These are phyloP conservation scores for Pestalotiopsis sp. DNA, from an alignment of 2,329 filamentous ascomycete genomes.

Conservation along the genomic window DNA sequence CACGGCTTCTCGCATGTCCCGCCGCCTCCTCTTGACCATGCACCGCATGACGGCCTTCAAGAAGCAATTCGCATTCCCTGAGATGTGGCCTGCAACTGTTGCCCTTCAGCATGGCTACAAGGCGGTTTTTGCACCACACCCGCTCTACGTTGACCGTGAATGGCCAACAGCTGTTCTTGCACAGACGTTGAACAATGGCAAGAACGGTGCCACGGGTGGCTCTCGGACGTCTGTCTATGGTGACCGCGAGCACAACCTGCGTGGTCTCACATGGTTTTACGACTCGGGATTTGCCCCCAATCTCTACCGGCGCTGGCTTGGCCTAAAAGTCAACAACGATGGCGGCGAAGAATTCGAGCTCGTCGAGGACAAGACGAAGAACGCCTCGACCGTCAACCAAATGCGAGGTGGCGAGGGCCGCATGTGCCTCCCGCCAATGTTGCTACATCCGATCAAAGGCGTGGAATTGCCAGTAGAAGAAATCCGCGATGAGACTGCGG, in stretches of 20 bases:
- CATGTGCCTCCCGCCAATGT: slow-evolving; percentile 90
- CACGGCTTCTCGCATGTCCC: slow-evolving; percentile 82
- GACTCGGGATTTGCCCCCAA: slow-evolving; percentile 80
- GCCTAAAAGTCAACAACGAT: slow-evolving; percentile 77
- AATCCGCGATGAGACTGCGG: slow-evolving; percentile 47
- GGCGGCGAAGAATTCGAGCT: slow-evolving; percentile 78
- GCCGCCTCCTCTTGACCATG: slow-evolving; percentile 81
- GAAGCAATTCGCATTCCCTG: slow-evolving; percentile 89
- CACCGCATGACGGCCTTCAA: slow-evolving; percentile 84
- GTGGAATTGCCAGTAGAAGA: slow-evolving; percentile 68
- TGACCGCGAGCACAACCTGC: slow-evolving; percentile 86
- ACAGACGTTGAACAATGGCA: slow-evolving; percentile 77
- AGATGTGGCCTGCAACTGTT: slow-evolving; percentile 92
- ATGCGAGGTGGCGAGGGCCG: slow-evolving; percentile 75
- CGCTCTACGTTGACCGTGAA: slow-evolving; percentile 81
- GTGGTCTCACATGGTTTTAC: slow-evolving; percentile 90
- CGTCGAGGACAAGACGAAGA: slow-evolving; percentile 53
- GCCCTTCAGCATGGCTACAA: slow-evolving; percentile 92
- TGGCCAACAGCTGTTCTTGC: slow-evolving; percentile 84
- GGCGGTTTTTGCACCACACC: slow-evolving; percentile 88
- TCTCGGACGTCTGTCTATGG: slow-evolving; percentile 74
- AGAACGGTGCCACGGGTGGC: slow-evolving; percentile 75
- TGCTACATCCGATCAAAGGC: slow-evolving; percentile 86
- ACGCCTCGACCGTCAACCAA: slow-evolving; percentile 48
- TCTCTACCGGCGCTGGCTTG: slow-evolving; percentile 84